phyloP scores from a whole-genome alignment of 352 stramenopile species.

The Phytopythium kandeliae region DNA sequence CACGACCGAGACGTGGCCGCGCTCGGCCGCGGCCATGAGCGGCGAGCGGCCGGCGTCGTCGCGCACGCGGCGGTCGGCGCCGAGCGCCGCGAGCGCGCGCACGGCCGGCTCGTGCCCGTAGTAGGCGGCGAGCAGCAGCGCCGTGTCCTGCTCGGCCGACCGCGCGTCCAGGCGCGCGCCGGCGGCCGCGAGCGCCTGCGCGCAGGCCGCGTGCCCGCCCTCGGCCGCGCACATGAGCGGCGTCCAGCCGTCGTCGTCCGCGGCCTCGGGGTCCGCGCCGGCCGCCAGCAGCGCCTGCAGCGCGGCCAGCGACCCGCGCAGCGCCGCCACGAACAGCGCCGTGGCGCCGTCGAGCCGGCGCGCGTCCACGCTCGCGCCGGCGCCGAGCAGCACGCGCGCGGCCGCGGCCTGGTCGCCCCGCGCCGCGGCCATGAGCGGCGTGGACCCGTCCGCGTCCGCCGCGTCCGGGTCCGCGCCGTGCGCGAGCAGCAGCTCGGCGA shows the following conservation, averaged over 20 bases:
- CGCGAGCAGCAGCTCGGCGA: conserved; percentile 12
- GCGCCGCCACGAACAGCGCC: conserved; percentile 15
- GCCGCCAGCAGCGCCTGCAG: conserved; percentile 11
- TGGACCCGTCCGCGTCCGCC: conserved; percentile 14
- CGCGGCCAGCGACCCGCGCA: conserved; percentile 12
- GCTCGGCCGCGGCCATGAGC: conserved; percentile 6
- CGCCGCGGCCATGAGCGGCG: conserved; percentile 19
- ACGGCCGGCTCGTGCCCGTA: conserved; percentile 14
- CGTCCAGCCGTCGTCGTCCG: conserved; percentile 49
- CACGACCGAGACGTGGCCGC: conserved; percentile 3
- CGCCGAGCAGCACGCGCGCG: not conserved
- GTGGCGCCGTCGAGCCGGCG: conserved; percentile 3
- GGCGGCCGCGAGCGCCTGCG: conserved; percentile 30
- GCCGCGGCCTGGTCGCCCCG: conserved; percentile 16
- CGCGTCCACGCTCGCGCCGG: not conserved
- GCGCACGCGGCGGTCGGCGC: conserved; percentile 9
- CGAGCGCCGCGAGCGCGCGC: conserved; percentile 10
- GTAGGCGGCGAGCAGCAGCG: conserved; percentile 16
- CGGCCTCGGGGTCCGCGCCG: conserved; percentile 30
- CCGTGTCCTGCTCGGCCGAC: conserved; percentile 25
- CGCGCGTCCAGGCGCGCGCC: no score
- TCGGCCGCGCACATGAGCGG: conserved; percentile 55
- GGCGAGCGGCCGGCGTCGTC: conserved; percentile 12
- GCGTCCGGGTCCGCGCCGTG: conserved; percentile 16
- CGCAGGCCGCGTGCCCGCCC: conserved; percentile 39